These are phyloP conservation scores for Phytophthora nicotianae DNA, from an alignment of 352 stramenopile species.

Conservation along the genomic window DNA sequence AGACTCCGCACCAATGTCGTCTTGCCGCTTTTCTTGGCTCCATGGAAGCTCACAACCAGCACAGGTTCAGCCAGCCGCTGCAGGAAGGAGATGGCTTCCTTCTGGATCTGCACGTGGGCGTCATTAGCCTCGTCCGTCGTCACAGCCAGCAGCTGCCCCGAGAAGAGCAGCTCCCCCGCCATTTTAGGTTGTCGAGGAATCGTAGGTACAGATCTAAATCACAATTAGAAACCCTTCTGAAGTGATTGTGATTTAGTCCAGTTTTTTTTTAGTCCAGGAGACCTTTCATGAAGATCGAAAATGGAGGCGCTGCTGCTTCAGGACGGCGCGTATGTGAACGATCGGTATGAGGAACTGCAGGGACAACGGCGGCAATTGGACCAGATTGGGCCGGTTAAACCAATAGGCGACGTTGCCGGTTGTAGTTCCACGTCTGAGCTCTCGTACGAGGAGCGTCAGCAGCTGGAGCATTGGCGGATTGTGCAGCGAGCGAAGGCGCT, in stretches of 20 bases:
- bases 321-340: constrained; percentile 51
- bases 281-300: constrained; percentile 21
- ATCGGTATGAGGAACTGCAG: constrained; percentile 52
- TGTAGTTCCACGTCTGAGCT: constrained; percentile 4
- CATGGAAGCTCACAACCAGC: constrained; percentile 74
- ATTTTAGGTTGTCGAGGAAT: constrained; percentile 14
- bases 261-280: constrained; percentile 1
- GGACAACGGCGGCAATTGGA: constrained; percentile 9
- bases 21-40: constrained; percentile 62
- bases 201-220: constrained; percentile 3
- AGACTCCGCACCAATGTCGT: constrained; percentile 51
- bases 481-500: constrained; percentile 30
- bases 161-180: constrained; percentile 60
- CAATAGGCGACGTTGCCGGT: neutral
- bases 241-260: constrained; percentile 3
- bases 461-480: constrained; percentile 23
- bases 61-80: constrained; percentile 71
- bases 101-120: constrained; percentile 66
- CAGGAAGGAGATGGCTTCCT: constrained; percentile 74
- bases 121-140: constrained; percentile 37
- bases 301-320: constrained; percentile 71
- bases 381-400: neutral
- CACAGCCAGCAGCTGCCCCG: constrained; percentile 64
- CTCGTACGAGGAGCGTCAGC: constrained; percentile 9
- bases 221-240: neutral